Percentiles rank a stretch among this genome's conserved stretches.
Evolutionary conservation across 192 early-diverging fungal genomes (phyloP).

Genomic region (Martensiomyces pterosporus): DNA sequence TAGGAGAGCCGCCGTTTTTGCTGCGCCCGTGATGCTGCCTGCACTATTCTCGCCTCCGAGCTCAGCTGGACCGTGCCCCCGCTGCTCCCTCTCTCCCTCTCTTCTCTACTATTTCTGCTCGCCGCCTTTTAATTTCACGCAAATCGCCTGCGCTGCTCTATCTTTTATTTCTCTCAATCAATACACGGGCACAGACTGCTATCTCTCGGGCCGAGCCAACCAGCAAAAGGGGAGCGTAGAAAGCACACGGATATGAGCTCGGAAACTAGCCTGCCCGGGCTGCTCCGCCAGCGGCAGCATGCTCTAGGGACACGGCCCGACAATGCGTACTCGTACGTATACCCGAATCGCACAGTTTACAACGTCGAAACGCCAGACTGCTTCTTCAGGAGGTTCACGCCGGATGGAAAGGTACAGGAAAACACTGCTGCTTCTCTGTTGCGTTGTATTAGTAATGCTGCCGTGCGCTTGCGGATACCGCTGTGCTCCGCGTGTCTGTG

Average conservation of each 20-base stretch:
- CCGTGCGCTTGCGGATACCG: neutral
- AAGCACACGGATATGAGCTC: too few species aligned
- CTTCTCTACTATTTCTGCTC: neutral
- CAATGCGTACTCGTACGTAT: slow-evolving; percentile 20
- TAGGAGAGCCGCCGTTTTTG: too few species aligned
- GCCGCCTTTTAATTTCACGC: neutral
- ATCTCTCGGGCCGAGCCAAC: too few species aligned
- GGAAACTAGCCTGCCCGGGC: slow-evolving; percentile 12
- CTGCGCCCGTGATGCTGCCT: too few species aligned
- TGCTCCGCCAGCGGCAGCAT: slow-evolving; percentile 21
- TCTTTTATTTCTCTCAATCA: too few species aligned
- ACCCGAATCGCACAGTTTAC: slow-evolving; percentile 47
- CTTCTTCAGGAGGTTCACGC: slow-evolving; percentile 42
- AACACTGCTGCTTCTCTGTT: neutral
- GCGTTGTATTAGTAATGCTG: neutral
- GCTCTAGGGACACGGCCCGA: neutral
- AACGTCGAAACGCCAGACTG: slow-evolving; percentile 47
- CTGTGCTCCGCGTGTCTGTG: too few species aligned
- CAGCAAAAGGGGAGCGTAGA: too few species aligned
- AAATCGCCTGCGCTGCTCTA: too few species aligned
- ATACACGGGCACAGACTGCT: too few species aligned
- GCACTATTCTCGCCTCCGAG: too few species aligned
- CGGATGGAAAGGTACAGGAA: slow-evolving; percentile 39
- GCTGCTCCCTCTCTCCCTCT: neutral
- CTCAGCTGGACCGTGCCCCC: too few species aligned